A percentile compares a stretch with the other conserved stretches of the same genome.
phyloP scores from a whole-genome alignment of 2,329 filamentous ascomycete genomes.

The Colletotrichum horii region DNA sequence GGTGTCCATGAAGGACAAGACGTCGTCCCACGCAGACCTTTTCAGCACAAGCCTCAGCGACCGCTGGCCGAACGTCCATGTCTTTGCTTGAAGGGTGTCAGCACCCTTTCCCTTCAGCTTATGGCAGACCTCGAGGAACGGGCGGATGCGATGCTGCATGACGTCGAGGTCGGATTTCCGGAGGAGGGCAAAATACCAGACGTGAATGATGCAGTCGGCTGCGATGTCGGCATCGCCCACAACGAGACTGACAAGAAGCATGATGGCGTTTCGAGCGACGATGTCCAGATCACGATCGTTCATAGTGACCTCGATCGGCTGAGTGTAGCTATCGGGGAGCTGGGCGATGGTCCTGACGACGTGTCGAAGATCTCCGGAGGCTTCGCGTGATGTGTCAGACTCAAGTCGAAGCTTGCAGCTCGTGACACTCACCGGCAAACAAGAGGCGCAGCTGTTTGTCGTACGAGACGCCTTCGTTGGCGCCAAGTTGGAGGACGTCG shows the following conservation, averaged over 20 bases:
- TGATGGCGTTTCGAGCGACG: constrained; percentile 42
- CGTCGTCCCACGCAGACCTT: too few species aligned
- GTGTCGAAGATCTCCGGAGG: constrained; percentile 49
- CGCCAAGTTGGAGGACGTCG: background rate
- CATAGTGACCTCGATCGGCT: constrained; percentile 30
- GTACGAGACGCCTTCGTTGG: constrained; percentile 2
- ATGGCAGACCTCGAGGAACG: too few species aligned
- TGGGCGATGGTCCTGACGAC: constrained; percentile 41
- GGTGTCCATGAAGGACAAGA: too few species aligned
- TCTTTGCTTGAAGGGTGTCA: too few species aligned
- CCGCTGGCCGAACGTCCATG: too few species aligned
- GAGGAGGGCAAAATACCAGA: constrained; percentile 25
- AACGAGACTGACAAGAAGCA: constrained; percentile 37
- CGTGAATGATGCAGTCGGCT: constrained; percentile 22
- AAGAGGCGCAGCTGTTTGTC: background rate
- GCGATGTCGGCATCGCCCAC: constrained; percentile 7
- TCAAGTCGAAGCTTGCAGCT: background rate
- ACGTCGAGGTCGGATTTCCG: constrained; percentile 3
- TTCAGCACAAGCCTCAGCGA: too few species aligned
- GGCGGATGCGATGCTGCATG: constrained; percentile 7
- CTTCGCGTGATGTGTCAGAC: constrained; percentile 25
- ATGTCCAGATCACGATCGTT: constrained; percentile 45
- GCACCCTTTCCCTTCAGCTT: too few species aligned
- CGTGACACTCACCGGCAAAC: constrained; percentile 2
- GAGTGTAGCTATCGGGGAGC: constrained; percentile 33